Evolutionary conservation across 208 protist genomes (phyloP).

Genomic region (Trypanosoma rangeli): DNA sequence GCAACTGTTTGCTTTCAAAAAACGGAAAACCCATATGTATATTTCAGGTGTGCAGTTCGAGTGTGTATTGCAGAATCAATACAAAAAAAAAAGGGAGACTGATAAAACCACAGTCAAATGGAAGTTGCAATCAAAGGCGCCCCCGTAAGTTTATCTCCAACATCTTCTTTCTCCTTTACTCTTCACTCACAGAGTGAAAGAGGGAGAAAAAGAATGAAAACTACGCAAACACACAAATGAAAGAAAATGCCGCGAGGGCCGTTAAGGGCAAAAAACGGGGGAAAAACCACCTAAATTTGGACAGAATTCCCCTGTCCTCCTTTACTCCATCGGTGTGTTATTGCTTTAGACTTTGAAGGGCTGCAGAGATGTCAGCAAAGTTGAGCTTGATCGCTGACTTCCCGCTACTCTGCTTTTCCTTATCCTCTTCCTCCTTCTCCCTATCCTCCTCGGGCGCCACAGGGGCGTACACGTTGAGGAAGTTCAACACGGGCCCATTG

Average conservation of each 20-base stretch:
- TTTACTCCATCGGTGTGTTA: slow-evolving; percentile 5
- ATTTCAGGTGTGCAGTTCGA: too few species aligned
- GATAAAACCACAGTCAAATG: background rate
- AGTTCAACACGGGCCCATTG: slow-evolving; percentile 55
- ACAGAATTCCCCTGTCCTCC: background rate
- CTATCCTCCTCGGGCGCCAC: background rate
- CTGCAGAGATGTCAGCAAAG: slow-evolving; percentile 58
- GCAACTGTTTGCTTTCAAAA: background rate
- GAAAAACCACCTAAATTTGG: background rate
- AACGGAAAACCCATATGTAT: too few species aligned
- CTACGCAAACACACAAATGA: background rate
- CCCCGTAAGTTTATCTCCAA: too few species aligned
- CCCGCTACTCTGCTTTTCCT: slow-evolving; percentile 6
- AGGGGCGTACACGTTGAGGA: slow-evolving; percentile 60
- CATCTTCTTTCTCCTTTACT: too few species aligned
- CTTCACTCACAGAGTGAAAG: too few species aligned
- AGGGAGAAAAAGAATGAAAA: too few species aligned
- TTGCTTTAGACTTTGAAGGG: slow-evolving; percentile 47
- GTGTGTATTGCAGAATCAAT: background rate
- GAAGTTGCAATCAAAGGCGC: too few species aligned
- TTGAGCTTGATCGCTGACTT: slow-evolving; percentile 41
- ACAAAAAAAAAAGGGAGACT: background rate
- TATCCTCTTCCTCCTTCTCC: background rate
- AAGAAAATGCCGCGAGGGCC: background rate
- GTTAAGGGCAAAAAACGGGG: background rate